Percentiles rank a stretch among this genome's conserved stretches.
Evolutionary conservation across 768 basidiomycete genomes (phyloP).

Genomic region (Mrakia hoshinonis): DNA sequence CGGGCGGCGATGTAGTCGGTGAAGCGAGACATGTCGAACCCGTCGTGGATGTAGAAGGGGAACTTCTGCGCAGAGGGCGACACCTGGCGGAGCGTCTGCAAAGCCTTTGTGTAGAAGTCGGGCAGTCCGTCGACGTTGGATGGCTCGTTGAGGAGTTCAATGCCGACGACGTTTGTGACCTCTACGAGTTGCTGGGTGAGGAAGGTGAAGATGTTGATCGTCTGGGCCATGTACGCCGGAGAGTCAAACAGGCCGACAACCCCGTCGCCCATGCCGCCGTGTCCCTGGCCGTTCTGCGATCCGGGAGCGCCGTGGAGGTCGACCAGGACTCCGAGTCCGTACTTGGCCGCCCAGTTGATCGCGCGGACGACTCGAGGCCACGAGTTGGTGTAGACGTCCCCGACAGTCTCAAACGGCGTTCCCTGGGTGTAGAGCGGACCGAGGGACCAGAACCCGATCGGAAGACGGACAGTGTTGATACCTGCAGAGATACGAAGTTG

Average conservation of each 20-base stretch:
- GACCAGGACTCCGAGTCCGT: constrained; percentile 64
- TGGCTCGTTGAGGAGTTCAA: constrained; percentile 40
- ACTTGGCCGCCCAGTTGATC: constrained; percentile 52
- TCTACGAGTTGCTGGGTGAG: constrained; percentile 36
- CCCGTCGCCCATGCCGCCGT: constrained; percentile 35
- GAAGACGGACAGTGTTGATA: constrained; percentile 56
- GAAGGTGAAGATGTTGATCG: constrained; percentile 23
- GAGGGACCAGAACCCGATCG: constrained; percentile 69
- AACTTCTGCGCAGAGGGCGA: constrained; percentile 36
- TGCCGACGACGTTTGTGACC: constrained; percentile 40
- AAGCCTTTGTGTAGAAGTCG: constrained; percentile 33
- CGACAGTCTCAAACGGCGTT: constrained; percentile 57
- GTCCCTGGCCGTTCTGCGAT: constrained; percentile 31
- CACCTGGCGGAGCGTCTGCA: constrained; percentile 31
- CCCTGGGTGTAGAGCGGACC: constrained; percentile 62
- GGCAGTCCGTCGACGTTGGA: constrained; percentile 34
- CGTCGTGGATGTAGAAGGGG: constrained; percentile 39
- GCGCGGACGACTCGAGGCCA: constrained; percentile 58
- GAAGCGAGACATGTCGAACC: constrained; percentile 35
- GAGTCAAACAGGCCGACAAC: constrained; percentile 12
- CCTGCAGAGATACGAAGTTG: too few species aligned
- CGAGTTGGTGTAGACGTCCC: constrained; percentile 52
- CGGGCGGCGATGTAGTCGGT: constrained; percentile 35
- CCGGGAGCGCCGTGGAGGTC: constrained; percentile 27
- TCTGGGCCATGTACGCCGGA: background rate